phyloP scores from a whole-genome alignment of 805 yeast genomes.

The Schizosaccharomyces japonicus region DNA sequence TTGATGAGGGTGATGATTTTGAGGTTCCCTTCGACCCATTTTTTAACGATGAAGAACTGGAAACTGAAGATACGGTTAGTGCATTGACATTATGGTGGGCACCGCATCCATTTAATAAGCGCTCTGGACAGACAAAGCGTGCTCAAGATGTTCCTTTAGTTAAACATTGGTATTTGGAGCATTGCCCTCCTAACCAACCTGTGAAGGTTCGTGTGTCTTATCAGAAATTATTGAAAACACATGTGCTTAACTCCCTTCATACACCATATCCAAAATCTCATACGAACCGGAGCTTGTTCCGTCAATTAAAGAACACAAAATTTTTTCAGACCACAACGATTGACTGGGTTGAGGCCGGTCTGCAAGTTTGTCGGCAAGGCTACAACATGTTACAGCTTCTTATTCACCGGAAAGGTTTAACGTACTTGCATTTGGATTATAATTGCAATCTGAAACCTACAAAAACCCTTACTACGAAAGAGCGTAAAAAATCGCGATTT shows the following conservation, averaged over 20 bases:
- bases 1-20: constrained; percentile 18
- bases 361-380: constrained; percentile 83
- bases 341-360: constrained; percentile 97
- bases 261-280: constrained; percentile 21
- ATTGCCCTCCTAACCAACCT: constrained; percentile 34
- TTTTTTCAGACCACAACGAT: constrained; percentile 76
- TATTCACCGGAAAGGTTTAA: constrained; percentile 73
- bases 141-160: constrained; percentile 77
- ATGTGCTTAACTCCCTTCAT: constrained; percentile 50
- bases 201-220: constrained; percentile 67
- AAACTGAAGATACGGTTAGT: constrained; percentile 22
- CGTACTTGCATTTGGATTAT: constrained; percentile 81
- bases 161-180: constrained; percentile 60
- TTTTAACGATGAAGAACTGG: constrained; percentile 23
- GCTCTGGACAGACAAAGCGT: constrained; percentile 47
- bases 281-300: constrained; percentile 35
- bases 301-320: constrained; percentile 49
- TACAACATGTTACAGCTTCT: constrained; percentile 74
- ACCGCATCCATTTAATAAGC: constrained; percentile 60
- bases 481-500: constrained; percentile 80
- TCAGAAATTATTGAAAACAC: constrained; percentile 61
- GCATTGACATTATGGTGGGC: constrained; percentile 59
- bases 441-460: constrained; percentile 91
- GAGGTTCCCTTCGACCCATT: constrained; percentile 27
- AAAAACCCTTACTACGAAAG: constrained; percentile 85